phyloP scores from a whole-genome alignment of 2,329 filamentous ascomycete genomes.

The Ascochyta clinopodiicola region DNA sequence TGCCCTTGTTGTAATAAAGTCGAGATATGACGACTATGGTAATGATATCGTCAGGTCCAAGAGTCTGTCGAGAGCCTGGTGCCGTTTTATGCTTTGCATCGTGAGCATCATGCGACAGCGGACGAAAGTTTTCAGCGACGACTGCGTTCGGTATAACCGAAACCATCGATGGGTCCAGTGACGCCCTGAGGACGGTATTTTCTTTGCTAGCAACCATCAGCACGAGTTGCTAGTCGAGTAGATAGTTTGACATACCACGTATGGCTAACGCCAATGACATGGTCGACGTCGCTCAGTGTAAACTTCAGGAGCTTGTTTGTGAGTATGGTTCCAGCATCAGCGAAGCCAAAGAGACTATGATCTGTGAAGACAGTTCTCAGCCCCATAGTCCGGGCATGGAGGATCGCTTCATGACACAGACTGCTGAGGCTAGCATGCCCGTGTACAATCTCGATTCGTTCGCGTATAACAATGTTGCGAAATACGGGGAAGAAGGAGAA shows the following conservation, averaged over 20 bases:
- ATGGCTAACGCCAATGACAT: conserved; percentile 98
- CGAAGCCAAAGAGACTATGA: conserved; percentile 96
- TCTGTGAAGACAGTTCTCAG: conserved; percentile 95
- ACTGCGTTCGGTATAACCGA: conserved; percentile 98
- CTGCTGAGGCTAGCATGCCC: conserved; percentile 95
- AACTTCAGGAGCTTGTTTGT: conserved; percentile 98
- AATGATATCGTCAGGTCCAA: conserved; percentile 84
- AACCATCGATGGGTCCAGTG: conserved; percentile 93
- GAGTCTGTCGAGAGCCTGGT: conserved; percentile 67
- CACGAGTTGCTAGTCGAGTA: background rate
- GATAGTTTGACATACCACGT: conserved; percentile 71
- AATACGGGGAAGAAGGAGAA: conserved; percentile 99
- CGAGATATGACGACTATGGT: conserved; percentile 97
- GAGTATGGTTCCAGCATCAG: conserved; percentile 92
- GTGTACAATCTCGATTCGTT: conserved; percentile 96
- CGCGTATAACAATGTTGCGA: conserved; percentile 91
- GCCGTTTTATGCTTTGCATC: conserved; percentile 39
- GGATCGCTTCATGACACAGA: conserved; percentile 90
- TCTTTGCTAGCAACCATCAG: conserved; percentile 73
- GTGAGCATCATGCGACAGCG: conserved; percentile 57
- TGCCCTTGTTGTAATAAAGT: conserved; percentile 98
- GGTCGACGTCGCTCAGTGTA: conserved; percentile 92
- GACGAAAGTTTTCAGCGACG: conserved; percentile 93
- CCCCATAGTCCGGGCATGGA: conserved; percentile 96
- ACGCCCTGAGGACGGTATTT: conserved; percentile 93